Conservation (phyloP, 768 basidiomycete genomes). For the Candolleomyces efflorescens region DNA sequence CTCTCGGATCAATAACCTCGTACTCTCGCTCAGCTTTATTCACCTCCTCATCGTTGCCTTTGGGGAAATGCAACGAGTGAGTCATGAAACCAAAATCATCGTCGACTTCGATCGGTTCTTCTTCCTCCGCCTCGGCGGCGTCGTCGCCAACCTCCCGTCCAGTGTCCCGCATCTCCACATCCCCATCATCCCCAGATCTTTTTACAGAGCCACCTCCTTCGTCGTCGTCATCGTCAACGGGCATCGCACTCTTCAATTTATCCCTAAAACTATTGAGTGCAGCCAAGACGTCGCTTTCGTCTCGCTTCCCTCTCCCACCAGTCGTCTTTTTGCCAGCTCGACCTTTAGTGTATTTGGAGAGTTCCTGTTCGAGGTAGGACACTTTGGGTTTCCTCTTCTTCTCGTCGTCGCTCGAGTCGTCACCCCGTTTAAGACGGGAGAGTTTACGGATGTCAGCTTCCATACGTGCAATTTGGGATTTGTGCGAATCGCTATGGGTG, state of each 20-base stretch:
- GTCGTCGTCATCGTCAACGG: constrained; percentile 20
- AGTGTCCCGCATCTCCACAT: constrained; percentile 15
- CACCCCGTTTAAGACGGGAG: constrained; percentile 48
- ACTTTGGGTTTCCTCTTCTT: constrained; percentile 52
- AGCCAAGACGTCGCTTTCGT: constrained; percentile 70
- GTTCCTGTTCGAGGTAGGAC: constrained; percentile 76
- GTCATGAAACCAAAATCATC: constrained; percentile 70
- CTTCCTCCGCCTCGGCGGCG: constrained; percentile 22
- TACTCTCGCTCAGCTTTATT: constrained; percentile 80
- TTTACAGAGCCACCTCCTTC: no score
- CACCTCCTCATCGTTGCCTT: constrained; percentile 73
- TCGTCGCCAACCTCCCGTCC: no score
- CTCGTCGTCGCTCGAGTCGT: constrained; percentile 63
- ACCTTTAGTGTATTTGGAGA: constrained; percentile 73
- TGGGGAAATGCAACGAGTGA: constrained; percentile 72
- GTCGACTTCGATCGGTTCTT: constrained; percentile 72
- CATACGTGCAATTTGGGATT: constrained; percentile 81
- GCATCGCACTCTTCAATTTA: constrained; percentile 51
- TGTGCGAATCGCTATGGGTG: constrained; percentile 39
- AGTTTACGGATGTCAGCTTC: constrained; percentile 85
- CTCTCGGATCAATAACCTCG: constrained; percentile 84
- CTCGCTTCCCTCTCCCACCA: constrained; percentile 38
- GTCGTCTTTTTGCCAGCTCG: constrained; percentile 46
- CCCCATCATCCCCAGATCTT: constrained; percentile 11
- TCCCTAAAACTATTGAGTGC: constrained; percentile 67